phyloP scores from a whole-genome alignment of 148 eudicot species.

The Bassia scoparia region DNA sequence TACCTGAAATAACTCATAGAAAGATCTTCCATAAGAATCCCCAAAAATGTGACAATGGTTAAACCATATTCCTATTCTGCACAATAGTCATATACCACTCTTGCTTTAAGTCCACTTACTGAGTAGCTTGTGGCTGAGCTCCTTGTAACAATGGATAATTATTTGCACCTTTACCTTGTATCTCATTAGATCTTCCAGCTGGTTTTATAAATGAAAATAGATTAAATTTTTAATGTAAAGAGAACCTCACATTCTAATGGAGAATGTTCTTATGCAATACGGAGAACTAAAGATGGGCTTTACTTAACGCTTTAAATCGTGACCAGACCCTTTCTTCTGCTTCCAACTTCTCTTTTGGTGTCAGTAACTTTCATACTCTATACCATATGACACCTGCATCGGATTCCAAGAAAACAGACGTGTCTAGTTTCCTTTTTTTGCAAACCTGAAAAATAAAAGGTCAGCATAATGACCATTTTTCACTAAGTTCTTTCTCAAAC shows the following conservation, averaged over 20 bases:
- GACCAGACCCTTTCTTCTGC: constrained; percentile 73
- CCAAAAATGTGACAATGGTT: neutral
- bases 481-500: neutral
- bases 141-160: constrained; percentile 28
- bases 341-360: constrained; percentile 84
- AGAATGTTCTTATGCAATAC: neutral
- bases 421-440: constrained; percentile 85
- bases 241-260: neutral
- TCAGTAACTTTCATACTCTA: constrained; percentile 73
- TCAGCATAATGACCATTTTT: constrained; percentile 12
- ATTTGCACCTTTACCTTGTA: constrained; percentile 19
- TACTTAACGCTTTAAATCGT: constrained; percentile 58
- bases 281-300: neutral
- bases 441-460: constrained; percentile 46
- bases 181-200: constrained; percentile 53
- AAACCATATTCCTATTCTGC: neutral
- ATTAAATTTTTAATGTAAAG: neutral
- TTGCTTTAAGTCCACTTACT: constrained; percentile 23
- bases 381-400: constrained; percentile 79
- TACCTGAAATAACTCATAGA: constrained; percentile 28
- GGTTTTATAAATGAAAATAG: constrained; percentile 16
- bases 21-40: neutral
- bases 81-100: constrained; percentile 27
- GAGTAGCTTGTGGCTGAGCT: constrained; percentile 27
- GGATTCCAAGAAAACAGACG: constrained; percentile 77